A percentile compares a stretch with the other conserved stretches of the same genome.
Evolutionary conservation across 441 rosid species (phyloP).

Genomic region (Adansonia rubrostipa): DNA sequence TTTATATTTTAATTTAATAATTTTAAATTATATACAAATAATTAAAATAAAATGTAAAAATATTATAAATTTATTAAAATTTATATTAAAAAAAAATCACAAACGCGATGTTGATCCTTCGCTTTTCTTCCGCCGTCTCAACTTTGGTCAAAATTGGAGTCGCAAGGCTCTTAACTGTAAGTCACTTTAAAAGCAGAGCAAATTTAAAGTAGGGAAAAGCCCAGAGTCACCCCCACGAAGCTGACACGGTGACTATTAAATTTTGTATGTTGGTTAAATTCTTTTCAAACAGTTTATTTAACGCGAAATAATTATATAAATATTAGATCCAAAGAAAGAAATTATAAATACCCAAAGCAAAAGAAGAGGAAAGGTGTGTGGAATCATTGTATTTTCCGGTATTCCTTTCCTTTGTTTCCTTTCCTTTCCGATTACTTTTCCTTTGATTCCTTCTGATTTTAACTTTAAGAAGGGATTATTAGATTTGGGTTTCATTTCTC

Average conservation of each 20-base stretch:
- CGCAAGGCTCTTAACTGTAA: not conserved
- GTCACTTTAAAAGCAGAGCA: not conserved
- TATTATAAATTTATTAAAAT: no score
- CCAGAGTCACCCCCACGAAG: no score
- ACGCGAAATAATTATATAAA: not conserved
- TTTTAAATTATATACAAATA: no score
- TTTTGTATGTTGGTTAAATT: not conserved
- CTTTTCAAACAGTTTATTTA: not conserved
- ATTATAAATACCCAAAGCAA: not conserved
- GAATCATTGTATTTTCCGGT: constrained; percentile 24
- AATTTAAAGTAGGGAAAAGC: no score
- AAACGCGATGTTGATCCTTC: no score
- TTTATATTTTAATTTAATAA: no score
- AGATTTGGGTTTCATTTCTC: not conserved
- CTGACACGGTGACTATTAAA: no score
- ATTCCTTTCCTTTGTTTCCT: constrained; percentile 11
- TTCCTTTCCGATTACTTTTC: not conserved
- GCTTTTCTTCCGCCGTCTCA: not conserved
- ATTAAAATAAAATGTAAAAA: no score
- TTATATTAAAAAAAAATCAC: no score
- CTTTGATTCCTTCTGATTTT: not conserved
- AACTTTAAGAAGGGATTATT: not conserved
- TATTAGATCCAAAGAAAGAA: not conserved
- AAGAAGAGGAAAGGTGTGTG: constrained; percentile 29
- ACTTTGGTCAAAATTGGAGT: not conserved